phyloP scores from a whole-genome alignment of 257 asterid species.

The Solanum sparsipilum region DNA sequence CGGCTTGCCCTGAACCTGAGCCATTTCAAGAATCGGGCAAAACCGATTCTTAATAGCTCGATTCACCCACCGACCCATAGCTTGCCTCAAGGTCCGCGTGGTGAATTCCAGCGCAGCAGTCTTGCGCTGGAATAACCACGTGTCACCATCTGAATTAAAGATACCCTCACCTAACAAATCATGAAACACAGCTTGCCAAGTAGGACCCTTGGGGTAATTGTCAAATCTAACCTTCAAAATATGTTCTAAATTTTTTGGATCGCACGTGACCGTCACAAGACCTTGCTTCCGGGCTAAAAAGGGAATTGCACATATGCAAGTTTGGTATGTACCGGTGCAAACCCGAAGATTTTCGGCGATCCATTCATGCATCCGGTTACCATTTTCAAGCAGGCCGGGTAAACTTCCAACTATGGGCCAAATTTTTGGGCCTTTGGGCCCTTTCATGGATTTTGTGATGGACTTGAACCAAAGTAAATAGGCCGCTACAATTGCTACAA shows the following conservation, averaged over 20 bases:
- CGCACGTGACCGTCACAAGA: conserved; percentile 63
- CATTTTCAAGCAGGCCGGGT: conserved; percentile 39
- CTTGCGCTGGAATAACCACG: conserved; percentile 61
- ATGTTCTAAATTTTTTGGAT: conserved; percentile 52
- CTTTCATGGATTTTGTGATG: conserved; percentile 19
- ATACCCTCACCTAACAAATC: conserved; percentile 53
- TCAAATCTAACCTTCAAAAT: conserved; percentile 43
- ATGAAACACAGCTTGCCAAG: conserved; percentile 60
- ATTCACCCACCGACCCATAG: conserved; percentile 62
- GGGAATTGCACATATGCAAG: conserved; percentile 42
- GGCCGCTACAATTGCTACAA: conserved; percentile 21
- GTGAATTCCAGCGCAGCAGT: conserved; percentile 59
- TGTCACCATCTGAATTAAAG: conserved; percentile 56
- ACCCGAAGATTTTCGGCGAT: conserved; percentile 47
- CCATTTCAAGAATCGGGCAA: conserved; percentile 33
- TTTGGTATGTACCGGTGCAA: conserved; percentile 52
- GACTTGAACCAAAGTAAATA: conserved; percentile 44
- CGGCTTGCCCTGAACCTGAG: conserved; percentile 26
- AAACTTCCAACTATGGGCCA: conserved; percentile 56
- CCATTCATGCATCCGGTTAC: conserved; percentile 47
- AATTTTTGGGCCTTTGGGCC: conserved; percentile 33
- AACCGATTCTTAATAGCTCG: conserved; percentile 44
- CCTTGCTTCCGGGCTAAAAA: conserved; percentile 43
- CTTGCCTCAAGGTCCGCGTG: conserved; percentile 47
- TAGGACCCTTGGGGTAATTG: conserved; percentile 60